Conservation (phyloP, 208 protist genomes). For the Acanthamoeba lenticulata region DNA sequence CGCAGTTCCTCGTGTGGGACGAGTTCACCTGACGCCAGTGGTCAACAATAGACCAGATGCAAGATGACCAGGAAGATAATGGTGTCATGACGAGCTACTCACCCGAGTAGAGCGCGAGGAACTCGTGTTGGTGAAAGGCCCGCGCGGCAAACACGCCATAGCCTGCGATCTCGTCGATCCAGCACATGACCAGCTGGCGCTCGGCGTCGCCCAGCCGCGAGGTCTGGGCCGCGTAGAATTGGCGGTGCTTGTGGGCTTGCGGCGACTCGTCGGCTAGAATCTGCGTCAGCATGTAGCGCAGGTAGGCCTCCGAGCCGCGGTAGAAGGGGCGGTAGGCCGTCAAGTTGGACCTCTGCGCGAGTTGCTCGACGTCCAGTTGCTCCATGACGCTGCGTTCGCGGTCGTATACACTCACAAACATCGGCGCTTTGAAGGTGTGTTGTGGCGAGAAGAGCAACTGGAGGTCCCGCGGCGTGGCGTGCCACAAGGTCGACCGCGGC, state of each 20-base stretch:
- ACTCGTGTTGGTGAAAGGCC: slow-evolving; percentile 3
- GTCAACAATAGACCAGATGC: background rate
- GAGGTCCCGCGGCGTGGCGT: background rate
- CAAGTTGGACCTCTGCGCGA: background rate
- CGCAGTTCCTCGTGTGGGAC: background rate
- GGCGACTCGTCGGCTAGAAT: background rate
- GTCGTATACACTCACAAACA: background rate
- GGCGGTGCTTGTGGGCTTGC: background rate
- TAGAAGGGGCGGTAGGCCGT: background rate
- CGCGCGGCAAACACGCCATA: background rate
- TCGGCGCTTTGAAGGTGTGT: too few species aligned
- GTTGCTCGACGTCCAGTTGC: background rate
- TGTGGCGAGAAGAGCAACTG: background rate
- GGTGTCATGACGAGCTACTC: background rate
- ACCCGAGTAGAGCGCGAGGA: slow-evolving; percentile 27
- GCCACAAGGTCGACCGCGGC: background rate
- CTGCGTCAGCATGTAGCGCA: slow-evolving; percentile 44
- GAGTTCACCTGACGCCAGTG: background rate
- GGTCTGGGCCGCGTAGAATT: too few species aligned
- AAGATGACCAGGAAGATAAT: background rate
- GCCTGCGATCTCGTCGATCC: slow-evolving; percentile 23
- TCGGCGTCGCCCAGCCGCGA: too few species aligned
- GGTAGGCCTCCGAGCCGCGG: background rate
- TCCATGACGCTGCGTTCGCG: background rate
- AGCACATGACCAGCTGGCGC: background rate